Base-by-base conservation (phyloP, 345 rosid species). In the Sonneratia caseolaris region DNA sequence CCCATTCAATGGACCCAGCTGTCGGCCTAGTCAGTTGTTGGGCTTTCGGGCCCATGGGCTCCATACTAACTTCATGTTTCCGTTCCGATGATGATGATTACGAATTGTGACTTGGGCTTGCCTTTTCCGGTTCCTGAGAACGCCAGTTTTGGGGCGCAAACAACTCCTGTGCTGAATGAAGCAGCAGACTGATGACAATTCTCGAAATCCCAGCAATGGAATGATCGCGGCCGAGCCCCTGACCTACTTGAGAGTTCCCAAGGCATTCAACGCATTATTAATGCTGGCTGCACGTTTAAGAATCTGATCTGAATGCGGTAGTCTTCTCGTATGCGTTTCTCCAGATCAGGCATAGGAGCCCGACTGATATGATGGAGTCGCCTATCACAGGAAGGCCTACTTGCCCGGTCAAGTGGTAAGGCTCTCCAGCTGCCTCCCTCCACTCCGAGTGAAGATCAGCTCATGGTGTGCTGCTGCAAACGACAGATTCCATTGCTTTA, bases 291-390 rank as follows among this genome's bases (percentile, higher is more conserved):
- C 2, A 40, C 35, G 5, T 24, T 24, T 65, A 19, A n/a, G 2
- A 37, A 48, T 21, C 35, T 36, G 22, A 27, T 32, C 13, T 16
- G 36, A 38, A 16, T 18, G 6, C 51, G 10, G 19, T 36, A 27
- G 10, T 37, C 42, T 55, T 70, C 21, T 40, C 8, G 57, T 8
- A 40, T 40, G 43, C 32, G 36, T 66, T 19, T 75, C 66, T 72
- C 13, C 13, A 37, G 68, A 92, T 27, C 32, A 27, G 97, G 83
- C 87, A 90, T 65, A 79, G 85, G 69, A 93, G 97, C 72, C 98
- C 98, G n/a, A 93, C 98, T n/a, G 97, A 91, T 75, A 82, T 88
- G 42, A 88, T 93, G 86, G 78, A 91, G 79, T 93, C 97, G 38
- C 97, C 96, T 2, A 73, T 89, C 69, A 84, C 97, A 1, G 84